phyloP scores from a whole-genome alignment of 2,329 filamentous ascomycete species.

The Bipolaris bicolor region DNA sequence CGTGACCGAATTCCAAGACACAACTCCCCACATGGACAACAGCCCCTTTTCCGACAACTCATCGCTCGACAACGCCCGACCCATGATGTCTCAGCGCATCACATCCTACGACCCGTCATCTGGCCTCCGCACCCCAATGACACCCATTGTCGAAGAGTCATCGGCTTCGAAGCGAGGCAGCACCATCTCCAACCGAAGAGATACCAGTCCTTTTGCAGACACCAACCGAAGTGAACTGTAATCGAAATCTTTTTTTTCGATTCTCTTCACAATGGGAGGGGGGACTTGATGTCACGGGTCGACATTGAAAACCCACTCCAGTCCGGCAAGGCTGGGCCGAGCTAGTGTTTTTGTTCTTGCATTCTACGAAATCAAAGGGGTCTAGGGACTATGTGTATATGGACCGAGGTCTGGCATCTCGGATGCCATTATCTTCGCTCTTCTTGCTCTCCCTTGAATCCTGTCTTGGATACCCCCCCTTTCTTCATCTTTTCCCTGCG shows the following conservation, averaged over 20 bases:
- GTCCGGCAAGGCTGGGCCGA: conserved; percentile 4
- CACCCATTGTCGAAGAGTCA: conserved; percentile 56
- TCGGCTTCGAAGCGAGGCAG: conserved; percentile 48
- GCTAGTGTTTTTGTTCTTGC: neutral
- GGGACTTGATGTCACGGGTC: neutral
- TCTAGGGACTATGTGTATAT: neutral
- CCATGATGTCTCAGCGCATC: conserved; percentile 37
- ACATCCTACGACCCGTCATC: conserved; percentile 39
- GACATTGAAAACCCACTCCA: neutral
- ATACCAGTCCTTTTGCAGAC: conserved; percentile 46
- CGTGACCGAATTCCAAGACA: conserved; percentile 46
- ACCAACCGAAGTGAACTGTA: conserved; percentile 39
- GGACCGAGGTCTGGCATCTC: conserved; percentile 15
- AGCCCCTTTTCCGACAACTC: conserved; percentile 47
- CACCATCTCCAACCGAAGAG: conserved; percentile 34
- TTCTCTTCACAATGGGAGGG: neutral
- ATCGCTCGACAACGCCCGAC: conserved; percentile 30
- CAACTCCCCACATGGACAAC: conserved; percentile 34
- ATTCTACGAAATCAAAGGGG: conserved; percentile 6
- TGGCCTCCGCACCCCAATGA: conserved; percentile 45
- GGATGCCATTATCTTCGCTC: conserved; percentile 6
- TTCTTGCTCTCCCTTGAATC: too few relatives aligned
- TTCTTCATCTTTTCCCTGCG: too few relatives aligned
- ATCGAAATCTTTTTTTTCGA: neutral
- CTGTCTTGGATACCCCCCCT: too few relatives aligned